Base-by-base conservation (phyloP, 495 filamentous ascomycete genomes). In the Penicillium malachiteum region DNA sequence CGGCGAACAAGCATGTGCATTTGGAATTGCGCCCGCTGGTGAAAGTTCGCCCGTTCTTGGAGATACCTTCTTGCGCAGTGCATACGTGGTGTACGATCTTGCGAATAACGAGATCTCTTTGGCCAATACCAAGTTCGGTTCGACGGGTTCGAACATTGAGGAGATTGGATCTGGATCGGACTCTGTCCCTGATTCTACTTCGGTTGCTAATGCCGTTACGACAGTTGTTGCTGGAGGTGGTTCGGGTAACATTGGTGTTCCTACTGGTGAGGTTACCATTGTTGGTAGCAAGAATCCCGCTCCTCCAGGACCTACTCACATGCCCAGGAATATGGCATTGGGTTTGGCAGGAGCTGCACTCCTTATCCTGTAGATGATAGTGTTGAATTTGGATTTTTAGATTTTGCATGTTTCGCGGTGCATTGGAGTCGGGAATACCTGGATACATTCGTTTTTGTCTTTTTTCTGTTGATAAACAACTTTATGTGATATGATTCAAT, bases 51-150 rank as follows among this genome's bases (percentile, higher is more conserved):
- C 80, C 37, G 87, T 96, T 5, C 73, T 98, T 33, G 93, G 93
- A 11, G 93, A 98, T 67, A 97, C 93, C 0, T 98, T 97, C 75
- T 78, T 98, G 13, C 83, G 94, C 52, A 89, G 86, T 34, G 91
- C 92, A 0, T 98, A 97, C 63, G 85, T 96, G 30, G 93, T 98
- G 0, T 97, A 92, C 64, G 92, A 97, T 62, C 74, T 97, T 13
- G 80, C 78, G 12, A 96, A 93, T 66, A 91, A 96, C 70, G 81
- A 91, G 71, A 92, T 98, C 54, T 88, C 87, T 10, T 71, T 98
- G 38, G 93, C 91, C 11, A 88, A 89, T 64, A 94, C 93, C 1
- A 84, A 83, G 43, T 96, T 95, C 72, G 91, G 96, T 64, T 72
- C 84, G 5, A 88, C 86, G 0, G 60, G 69, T 5, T 78, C 78